Base-by-base conservation (phyloP, 306 rosid genomes). In the Adenanthera pavonina region DNA sequence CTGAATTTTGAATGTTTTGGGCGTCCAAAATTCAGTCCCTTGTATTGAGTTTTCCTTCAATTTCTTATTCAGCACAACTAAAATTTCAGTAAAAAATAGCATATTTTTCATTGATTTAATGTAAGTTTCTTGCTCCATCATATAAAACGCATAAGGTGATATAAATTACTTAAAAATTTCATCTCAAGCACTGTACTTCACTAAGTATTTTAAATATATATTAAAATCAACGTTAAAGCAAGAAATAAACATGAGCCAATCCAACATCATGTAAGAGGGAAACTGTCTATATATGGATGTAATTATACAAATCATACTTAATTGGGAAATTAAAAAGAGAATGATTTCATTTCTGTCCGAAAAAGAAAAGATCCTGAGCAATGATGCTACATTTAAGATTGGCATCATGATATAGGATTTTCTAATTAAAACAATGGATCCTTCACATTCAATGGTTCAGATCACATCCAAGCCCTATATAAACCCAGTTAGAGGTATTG, bases 331-430 rank as follows among this genome's bases (percentile, higher is more conserved):
- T 5, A 60, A 46, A 25, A 43, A 54, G 16, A 8, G n/a, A 68
- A 19, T 17, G 30, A 8, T 38, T 66, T n/a, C 30, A 8, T 8
- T 65, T 65, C 0, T 13, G 43, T 64, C 43, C 5, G 20, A 7
- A 34, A 36, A 7, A 35, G 5, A 40, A 66, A 38, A 15, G 9
- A 66, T 60, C 57, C 38, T 56, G 34, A n/a, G 30, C 34, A 48
- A 72, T 72, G 8, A 30, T 72, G 76, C 53, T 72, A 41, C 52
- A 49, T 48, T 48, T 13, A 51, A 72, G 17, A 48, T 72, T 13
- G 20, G 13, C 43, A 59, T 44, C 19, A 19, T 6, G 17, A 69
- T 69, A 14, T 71, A 4, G 11, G 60, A 51, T 71, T 71, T 71
- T 30, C 60, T 48, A 71, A 48, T 70, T 1, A 20, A 59, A n/a